Evolutionary conservation across 1,139 yeast genomes (phyloP), one percentile per base, ranked within the genome.

Genomic region (Magnusiomyces ingens): DNA sequence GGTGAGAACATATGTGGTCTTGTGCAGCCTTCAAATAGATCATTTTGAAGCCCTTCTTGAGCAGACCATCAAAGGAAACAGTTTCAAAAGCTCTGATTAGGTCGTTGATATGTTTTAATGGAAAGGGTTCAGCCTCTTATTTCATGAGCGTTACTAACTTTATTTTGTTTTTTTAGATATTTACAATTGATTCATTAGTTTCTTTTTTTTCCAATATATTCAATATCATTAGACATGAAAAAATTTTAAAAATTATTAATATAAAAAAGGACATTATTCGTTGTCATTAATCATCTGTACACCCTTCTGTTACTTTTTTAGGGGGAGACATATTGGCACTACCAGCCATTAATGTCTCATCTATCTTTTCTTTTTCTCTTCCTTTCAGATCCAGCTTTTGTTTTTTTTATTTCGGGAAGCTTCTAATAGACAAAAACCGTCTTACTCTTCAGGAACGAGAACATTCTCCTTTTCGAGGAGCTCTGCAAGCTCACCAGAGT

Each of bases 401-500:
- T 26, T 26, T 26, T 26, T 26, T 26, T 26, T 26, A 5, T 26
- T 26, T 26, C 8, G n/a, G n/a, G n/a, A n/a, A n/a, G n/a, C 32
- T 26, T 26, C 32, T 26, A 26, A 26, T 26, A 26, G 32, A 5
- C 32, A 26, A 5, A 26, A 4, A 26, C 8, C 8, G 4, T 57
- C 57, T 45, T 52, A 79, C 56, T 84, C 91, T 65, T 82, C 88
- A 13, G 95, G 91, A 38, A 89, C 82, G 59, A 93, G 78, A 48
- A 89, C 95, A 56, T 82, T 80, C 55, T 85, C 88, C 56, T 80
- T 74, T 60, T 91, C 98, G 56, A 93, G 76, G 59, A 91, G 70
- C 52, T 90, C 93, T 18, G 91, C 82, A 57, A 93, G 78, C 65
- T 93, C 97, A n/a, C 99, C 99, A 52, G 78, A 72, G 58, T 87